phyloP scores from a whole-genome alignment of 176 grass and related monocot species.

The Musa troglodytarum region DNA sequence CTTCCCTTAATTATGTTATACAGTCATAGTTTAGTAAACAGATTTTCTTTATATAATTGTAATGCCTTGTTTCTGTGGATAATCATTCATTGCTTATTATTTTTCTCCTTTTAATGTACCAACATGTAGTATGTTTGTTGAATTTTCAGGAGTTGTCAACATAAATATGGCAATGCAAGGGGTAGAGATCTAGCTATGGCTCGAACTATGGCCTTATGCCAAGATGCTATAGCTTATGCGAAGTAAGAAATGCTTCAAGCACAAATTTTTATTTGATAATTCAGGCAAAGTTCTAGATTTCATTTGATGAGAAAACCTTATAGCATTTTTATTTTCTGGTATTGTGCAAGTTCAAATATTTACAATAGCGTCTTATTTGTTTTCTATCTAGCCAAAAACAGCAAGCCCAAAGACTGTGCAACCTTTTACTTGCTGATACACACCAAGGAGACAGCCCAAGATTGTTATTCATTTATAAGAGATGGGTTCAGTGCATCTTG shows the following conservation, averaged over 20 bases:
- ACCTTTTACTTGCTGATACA: conserved; percentile 63
- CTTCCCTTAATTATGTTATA: not conserved
- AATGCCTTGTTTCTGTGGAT: not conserved
- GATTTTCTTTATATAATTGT: not conserved
- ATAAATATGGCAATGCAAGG: conserved; percentile 72
- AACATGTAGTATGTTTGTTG: conserved; percentile 13
- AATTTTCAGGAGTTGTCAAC: conserved; percentile 64
- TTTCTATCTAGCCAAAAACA: conserved; percentile 46
- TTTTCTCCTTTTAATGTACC: not conserved
- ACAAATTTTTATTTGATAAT: conserved; percentile 3
- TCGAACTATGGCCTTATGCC: conserved; percentile 57
- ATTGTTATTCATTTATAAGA: conserved; percentile 76
- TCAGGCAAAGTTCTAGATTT: not conserved
- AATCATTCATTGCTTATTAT: not conserved
- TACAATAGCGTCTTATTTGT: conserved; percentile 10
- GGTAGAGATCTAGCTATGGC: conserved; percentile 72
- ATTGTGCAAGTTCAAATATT: conserved; percentile 9
- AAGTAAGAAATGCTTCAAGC: conserved; percentile 48
- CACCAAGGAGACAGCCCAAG: conserved; percentile 69
- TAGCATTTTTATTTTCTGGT: conserved; percentile 2
- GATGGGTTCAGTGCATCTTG: conserved; percentile 78
- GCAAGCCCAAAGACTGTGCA: conserved; percentile 40
- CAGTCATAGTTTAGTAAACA: not conserved
- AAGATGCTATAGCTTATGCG: conserved; percentile 65
- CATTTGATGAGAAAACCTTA: not conserved